phyloP scores from a whole-genome alignment of 306 rosid species.

The Astragalus glycyphyllos region DNA sequence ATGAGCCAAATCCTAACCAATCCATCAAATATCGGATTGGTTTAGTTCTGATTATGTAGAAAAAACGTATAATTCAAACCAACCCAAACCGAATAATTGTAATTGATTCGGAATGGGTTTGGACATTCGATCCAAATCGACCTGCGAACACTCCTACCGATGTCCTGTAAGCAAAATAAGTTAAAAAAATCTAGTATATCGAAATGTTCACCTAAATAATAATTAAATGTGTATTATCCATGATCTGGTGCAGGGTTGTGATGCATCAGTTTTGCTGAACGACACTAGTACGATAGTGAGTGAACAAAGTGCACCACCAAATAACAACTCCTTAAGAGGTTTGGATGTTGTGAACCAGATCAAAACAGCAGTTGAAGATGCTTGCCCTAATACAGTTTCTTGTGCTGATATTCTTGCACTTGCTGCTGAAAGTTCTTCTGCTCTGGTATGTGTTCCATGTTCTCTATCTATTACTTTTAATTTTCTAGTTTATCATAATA shows the following conservation, averaged over 20 bases:
- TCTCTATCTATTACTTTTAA: not conserved
- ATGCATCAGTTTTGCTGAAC: conserved; percentile 2
- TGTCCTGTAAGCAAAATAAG: too few species aligned
- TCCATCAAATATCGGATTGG: too few species aligned
- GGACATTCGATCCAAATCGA: too few species aligned
- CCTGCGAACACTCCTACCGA: too few species aligned
- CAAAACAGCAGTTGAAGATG: not conserved
- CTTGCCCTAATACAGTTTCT: conserved; percentile 14
- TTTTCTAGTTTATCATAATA: too few species aligned
- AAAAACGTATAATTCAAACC: too few species aligned
- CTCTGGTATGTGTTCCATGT: not conserved
- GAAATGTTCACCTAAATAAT: too few species aligned
- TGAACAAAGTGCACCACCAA: not conserved
- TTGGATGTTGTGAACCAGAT: conserved; percentile 9
- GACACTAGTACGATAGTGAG: not conserved
- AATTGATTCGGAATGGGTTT: too few species aligned
- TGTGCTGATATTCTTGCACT: conserved; percentile 29
- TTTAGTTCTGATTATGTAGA: too few species aligned
- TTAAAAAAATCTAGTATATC: too few species aligned
- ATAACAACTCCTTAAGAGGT: conserved; percentile 5
- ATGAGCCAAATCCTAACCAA: too few species aligned
- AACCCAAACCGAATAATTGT: too few species aligned
- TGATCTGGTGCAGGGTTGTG: not conserved
- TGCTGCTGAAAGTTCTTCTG: conserved; percentile 2
- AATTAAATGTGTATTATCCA: not conserved